These are phyloP conservation scores for Pyrenophora teres DNA, from an alignment of 2,329 filamentous ascomycete genomes.

Conservation along the genomic window DNA sequence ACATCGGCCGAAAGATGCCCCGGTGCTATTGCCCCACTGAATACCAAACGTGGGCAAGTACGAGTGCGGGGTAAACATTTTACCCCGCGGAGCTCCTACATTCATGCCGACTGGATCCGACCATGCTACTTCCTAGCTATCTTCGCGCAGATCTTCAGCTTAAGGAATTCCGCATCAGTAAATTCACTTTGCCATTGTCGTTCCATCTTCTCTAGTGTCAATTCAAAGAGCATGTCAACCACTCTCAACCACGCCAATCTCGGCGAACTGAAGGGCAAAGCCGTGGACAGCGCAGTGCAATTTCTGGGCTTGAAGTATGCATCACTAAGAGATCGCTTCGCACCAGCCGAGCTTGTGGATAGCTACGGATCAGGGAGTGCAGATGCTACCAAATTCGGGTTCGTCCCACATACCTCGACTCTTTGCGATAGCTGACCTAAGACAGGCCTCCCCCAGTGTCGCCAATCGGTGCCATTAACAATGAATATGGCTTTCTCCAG, in stretches of 20 bases:
- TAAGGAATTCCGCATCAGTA: too few relatives aligned
- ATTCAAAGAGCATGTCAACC: slow-evolving; percentile 22
- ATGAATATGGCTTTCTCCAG: slow-evolving; percentile 57
- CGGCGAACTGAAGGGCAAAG: slow-evolving; percentile 34
- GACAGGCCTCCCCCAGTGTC: slow-evolving; percentile 45
- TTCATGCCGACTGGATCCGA: neutral
- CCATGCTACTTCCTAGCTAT: neutral
- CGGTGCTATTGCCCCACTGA: slow-evolving; percentile 6
- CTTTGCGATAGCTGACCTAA: neutral
- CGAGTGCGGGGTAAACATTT: slow-evolving; percentile 11
- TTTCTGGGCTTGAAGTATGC: slow-evolving; percentile 49
- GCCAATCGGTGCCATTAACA: slow-evolving; percentile 49
- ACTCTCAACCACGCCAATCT: slow-evolving; percentile 27
- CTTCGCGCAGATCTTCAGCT: neutral
- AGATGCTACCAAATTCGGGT: slow-evolving; percentile 47
- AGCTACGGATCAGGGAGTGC: slow-evolving; percentile 26
- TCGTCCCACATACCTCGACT: neutral
- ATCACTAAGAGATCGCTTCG: slow-evolving; percentile 45
- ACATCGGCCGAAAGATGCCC: too few relatives aligned
- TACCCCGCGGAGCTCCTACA: slow-evolving; percentile 1
- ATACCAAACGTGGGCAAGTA: neutral
- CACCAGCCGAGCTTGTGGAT: slow-evolving; percentile 37
- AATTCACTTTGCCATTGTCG: too few relatives aligned
- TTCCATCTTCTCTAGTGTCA: too few relatives aligned
- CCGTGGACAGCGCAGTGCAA: slow-evolving; percentile 33